phyloP scores from a whole-genome alignment of 225 moss, liverwort and hornwort genomes.

The Marchantia polymorpha region DNA sequence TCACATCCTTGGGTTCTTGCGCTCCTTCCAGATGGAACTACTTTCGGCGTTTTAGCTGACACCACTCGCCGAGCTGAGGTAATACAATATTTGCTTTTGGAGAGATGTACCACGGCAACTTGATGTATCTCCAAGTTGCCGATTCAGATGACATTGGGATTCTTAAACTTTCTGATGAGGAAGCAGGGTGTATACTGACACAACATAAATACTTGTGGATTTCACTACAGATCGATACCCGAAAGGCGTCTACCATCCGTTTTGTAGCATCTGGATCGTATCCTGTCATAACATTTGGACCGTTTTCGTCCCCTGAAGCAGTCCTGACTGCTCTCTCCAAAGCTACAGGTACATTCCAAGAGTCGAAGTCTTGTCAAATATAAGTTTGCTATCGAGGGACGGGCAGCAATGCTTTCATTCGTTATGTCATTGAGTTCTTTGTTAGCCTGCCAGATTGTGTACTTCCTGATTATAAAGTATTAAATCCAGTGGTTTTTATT shows the following conservation, averaged over 20 bases:
- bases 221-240: constrained; percentile 64
- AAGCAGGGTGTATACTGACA: background rate
- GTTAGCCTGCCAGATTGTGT: too few species aligned
- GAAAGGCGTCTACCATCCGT: constrained; percentile 55
- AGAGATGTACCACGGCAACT: background rate
- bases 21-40: constrained; percentile 68
- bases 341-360: constrained; percentile 54
- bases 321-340: constrained; percentile 55
- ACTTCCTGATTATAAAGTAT: too few species aligned
- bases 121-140: background rate
- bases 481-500: too few species aligned
- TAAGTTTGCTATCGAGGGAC: background rate
- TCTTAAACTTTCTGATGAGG: too few species aligned
- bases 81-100: background rate
- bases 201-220: background rate
- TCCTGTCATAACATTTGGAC: constrained; percentile 83
- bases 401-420: too few species aligned
- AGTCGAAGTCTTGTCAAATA: background rate
- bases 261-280: constrained; percentile 54
- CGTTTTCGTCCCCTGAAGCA: constrained; percentile 62
- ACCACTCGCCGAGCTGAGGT: constrained; percentile 73
- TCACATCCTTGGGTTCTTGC: constrained; percentile 94
- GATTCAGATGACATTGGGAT: background rate
- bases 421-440: too few species aligned
- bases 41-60: constrained; percentile 84